Percentiles rank a stretch among this genome's conserved stretches.
These are phyloP conservation scores for Jatropha curcas DNA, from an alignment of 345 rosid species.

Conservation along the genomic window DNA sequence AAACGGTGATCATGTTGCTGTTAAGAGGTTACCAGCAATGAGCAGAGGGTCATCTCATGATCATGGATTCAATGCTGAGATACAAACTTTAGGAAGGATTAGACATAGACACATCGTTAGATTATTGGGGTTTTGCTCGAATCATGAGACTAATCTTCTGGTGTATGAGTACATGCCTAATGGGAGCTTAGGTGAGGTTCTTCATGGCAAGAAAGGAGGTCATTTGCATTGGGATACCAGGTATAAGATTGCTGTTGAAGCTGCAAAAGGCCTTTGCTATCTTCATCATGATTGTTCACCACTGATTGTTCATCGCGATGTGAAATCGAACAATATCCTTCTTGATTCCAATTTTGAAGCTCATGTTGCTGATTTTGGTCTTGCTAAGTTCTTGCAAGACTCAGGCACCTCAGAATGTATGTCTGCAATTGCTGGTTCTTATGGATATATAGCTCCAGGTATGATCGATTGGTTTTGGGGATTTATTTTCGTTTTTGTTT, in stretches of 20 bases:
- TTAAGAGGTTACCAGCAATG: slow-evolving; percentile 75
- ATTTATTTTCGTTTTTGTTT: slow-evolving; percentile 1
- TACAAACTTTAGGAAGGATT: slow-evolving; percentile 86
- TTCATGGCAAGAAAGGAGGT: slow-evolving; percentile 92
- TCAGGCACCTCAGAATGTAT: slow-evolving; percentile 92
- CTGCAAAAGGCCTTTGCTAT: slow-evolving; percentile 87
- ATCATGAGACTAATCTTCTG: slow-evolving; percentile 86
- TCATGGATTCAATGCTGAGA: slow-evolving; percentile 95
- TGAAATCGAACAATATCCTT: slow-evolving; percentile 83
- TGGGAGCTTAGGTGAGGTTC: slow-evolving; percentile 88
- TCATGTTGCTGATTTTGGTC: slow-evolving; percentile 95
- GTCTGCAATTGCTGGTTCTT: slow-evolving; percentile 97
- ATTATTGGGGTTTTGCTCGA: slow-evolving; percentile 79
- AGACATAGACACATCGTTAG: slow-evolving; percentile 87
- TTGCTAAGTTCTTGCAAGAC: slow-evolving; percentile 87
- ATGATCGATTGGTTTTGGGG: slow-evolving; percentile 10
- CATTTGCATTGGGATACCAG: slow-evolving; percentile 88
- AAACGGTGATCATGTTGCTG: slow-evolving; percentile 76
- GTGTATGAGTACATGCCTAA: slow-evolving; percentile 90
- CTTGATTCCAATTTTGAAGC: slow-evolving; percentile 83
- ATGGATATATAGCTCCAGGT: slow-evolving; percentile 97
- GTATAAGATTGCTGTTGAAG: slow-evolving; percentile 79
- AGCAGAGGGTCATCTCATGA: slow-evolving; percentile 91
- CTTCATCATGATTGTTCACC: slow-evolving; percentile 93
- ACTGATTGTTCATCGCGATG: slow-evolving; percentile 80